Base-by-base conservation (phyloP, 257 asterid species). In the Ballota nigra region DNA sequence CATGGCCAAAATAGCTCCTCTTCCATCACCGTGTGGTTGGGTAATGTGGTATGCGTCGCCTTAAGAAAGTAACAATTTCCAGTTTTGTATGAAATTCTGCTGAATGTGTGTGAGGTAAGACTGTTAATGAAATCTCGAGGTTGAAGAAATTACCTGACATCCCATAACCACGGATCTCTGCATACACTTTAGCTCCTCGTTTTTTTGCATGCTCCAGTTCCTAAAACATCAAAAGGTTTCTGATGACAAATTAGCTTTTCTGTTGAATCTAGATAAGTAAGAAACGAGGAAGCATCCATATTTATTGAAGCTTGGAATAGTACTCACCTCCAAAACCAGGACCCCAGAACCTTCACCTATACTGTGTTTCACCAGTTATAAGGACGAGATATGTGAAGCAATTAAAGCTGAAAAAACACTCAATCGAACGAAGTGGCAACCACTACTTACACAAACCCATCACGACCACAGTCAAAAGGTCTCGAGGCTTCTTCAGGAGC, bases 21-120 rank as follows among this genome's bases (percentile, higher is more conserved):
- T 84, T 77, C 98, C 99, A 79, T 83, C 90, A 40, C 76, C 83
- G 59, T 89, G 96, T 33, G 99, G 99, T 83, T 91, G 95, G 61
- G 99, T 94, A 55, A 94, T 94, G 78, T 94, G 99, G 80, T 89
- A 75, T 34, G 98, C 98, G 75, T 91, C 97, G 66, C 97, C 99
- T 94, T 83, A 75, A 79, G 57, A 72, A 75, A 71, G 63, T 19
- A 67, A 70, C 6, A 31, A 64, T 6, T 49, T 24, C 67, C 8
- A 33, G 66, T 52, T 68, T 60, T 58, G 24, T 76, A 68, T 61
- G 38, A 72, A 64, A 69, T n/a, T n/a, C n/a, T 66, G 47, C 60
- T 26, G 24, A 66, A 59, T 56, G 69, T 58, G 16, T 6, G 4
- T n/a, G 55, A 61, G 62, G 63, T 36, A 8, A 31, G 13, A 67